Base-by-base conservation (phyloP, 441 rosid genomes). In the Pelargonium myrrhifolium region DNA sequence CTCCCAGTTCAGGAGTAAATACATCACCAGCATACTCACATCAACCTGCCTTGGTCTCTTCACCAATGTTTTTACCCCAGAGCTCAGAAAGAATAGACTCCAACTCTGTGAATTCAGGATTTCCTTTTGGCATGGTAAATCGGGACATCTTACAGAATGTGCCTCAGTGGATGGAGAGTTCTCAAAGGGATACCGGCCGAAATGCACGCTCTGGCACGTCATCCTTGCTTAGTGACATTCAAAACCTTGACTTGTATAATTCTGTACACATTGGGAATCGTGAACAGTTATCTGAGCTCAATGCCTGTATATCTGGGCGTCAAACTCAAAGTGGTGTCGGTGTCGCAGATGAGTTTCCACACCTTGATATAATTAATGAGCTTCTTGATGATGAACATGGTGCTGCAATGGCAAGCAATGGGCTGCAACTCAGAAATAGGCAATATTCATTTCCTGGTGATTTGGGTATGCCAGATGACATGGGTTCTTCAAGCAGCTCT, bases 351-450 rank as follows among this genome's bases (percentile, higher is more conserved):
- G 99, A 93, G 71, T 93, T 89, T 74, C 99, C 99, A 3, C 99
- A 93, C 74, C 84, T 91, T 2, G 96, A 87, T 69, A 93, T 93
- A 74, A 93, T 91, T 81, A 93, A 93, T 45, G 97, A 93, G 71
- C 75, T 91, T 76, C 96, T 93, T 59, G 93, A 91, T 70, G 97
- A 91, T 26, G 99, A 88, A 72, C 82, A 86, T 6, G 83, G 81
- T 65, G 61, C 74, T 60, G 81, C 83, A 71, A 82, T 62, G 76
- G 80, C 73, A 68, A 62, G 75, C 76, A 77, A 65, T 68, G 72
- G 81, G 43, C 79, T 88, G 4, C 92, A 78, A 49, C 24, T 37
- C 58, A 71, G 83, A 69, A 85, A 74, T 75, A 66, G 85, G 75
- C 93, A 82, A 72, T 81, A 65, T 66, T 68, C 90, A 12, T 83